Conservation (phyloP, 2,329 filamentous ascomycete genomes). For the Pseudonectria buxi region DNA sequence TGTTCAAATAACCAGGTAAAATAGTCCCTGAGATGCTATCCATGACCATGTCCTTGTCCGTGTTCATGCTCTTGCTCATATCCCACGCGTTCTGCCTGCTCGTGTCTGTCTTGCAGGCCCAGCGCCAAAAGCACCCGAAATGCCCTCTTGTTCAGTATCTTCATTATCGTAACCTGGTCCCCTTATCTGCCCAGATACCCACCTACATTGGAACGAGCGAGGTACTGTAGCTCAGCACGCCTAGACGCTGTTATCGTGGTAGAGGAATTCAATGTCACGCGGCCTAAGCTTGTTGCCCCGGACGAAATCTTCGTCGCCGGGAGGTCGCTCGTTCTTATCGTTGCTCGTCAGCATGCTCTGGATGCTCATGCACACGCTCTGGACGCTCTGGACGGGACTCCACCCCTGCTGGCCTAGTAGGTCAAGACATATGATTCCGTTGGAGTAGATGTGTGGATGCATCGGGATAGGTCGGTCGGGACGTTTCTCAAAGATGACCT, state of each 20-base stretch:
- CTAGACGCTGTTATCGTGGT: constrained; percentile 79
- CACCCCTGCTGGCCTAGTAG: constrained; percentile 82
- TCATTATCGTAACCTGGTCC: too few relatives aligned
- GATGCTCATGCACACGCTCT: constrained; percentile 93
- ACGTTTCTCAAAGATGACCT: constrained; percentile 77
- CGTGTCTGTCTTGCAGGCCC: not conserved
- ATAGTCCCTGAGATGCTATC: not conserved
- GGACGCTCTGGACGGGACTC: constrained; percentile 95
- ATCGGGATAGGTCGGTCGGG: constrained; percentile 70
- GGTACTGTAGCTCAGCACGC: not conserved
- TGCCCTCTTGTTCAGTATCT: too few relatives aligned
- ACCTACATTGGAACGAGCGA: not conserved
- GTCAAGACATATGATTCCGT: constrained; percentile 97
- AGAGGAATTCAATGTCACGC: constrained; percentile 86
- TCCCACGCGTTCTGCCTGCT: not conserved
- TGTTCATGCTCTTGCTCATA: too few relatives aligned
- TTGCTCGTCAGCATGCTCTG: constrained; percentile 99
- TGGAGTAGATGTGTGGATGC: constrained; percentile 96
- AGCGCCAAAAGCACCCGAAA: not conserved
- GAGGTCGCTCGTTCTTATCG: constrained; percentile 80
- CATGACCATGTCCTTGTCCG: too few relatives aligned
- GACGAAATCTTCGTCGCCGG: constrained; percentile 86
- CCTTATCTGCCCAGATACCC: not conserved
- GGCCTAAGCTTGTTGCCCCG: constrained; percentile 70
- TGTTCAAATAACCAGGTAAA: too few relatives aligned